phyloP scores from a whole-genome alignment of 139 green algal genomes.

The Penium margaritaceum region DNA sequence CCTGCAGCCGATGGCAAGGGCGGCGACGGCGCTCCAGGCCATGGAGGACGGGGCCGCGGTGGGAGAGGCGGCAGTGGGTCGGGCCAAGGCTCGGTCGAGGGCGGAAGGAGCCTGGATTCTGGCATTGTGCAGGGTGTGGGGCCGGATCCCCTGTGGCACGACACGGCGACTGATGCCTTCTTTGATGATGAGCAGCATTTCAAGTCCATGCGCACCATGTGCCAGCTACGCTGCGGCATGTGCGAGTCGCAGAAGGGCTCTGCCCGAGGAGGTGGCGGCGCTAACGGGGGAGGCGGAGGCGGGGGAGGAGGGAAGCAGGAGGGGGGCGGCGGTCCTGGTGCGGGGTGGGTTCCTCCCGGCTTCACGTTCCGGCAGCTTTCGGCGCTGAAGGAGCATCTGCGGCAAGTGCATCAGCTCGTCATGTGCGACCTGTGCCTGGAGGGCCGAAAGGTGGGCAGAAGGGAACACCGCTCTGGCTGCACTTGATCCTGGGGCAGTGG shows the following conservation, averaged over 20 bases:
- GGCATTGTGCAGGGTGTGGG: too few relatives aligned
- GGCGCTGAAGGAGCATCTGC: constrained; percentile 63
- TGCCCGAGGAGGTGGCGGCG: not conserved
- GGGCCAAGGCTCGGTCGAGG: too few relatives aligned
- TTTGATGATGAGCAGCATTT: constrained; percentile 84
- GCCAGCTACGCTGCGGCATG: constrained; percentile 28
- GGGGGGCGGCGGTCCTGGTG: not conserved
- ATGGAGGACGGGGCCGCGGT: constrained; percentile 3
- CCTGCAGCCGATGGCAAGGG: too few relatives aligned
- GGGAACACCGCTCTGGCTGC: too few relatives aligned
- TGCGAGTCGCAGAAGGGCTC: constrained; percentile 22
- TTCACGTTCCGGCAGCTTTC: constrained; percentile 26
- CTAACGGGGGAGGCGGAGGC: not conserved
- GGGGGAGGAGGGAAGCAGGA: not conserved
- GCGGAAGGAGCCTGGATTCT: constrained; percentile 8
- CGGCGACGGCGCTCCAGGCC: too few relatives aligned
- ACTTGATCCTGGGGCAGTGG: too few relatives aligned
- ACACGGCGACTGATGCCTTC: constrained; percentile 61
- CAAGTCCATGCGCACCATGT: constrained; percentile 55
- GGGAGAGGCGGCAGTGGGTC: too few relatives aligned
- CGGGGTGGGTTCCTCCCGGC: not conserved
- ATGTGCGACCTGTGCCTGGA: constrained; percentile 89
- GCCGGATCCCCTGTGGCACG: constrained; percentile 44
- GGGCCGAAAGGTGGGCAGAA: constrained; percentile 58
- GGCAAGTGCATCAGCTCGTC: constrained; percentile 52